phyloP scores from a whole-genome alignment of 345 rosid genomes.

The Noccaea bulbosa region DNA sequence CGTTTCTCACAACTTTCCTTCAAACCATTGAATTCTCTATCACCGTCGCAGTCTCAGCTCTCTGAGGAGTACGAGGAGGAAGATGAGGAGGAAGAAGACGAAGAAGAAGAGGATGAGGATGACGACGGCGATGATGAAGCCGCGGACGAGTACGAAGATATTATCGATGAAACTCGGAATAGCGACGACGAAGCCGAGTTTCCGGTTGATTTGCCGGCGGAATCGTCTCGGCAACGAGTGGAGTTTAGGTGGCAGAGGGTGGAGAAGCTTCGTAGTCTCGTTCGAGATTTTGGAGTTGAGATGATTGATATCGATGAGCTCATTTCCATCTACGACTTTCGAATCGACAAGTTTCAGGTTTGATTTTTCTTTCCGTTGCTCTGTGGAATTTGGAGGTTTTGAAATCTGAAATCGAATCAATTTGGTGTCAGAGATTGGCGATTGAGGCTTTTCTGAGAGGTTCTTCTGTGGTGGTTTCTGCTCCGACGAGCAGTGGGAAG shows the following conservation, averaged over 20 bases:
- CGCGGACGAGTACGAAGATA: constrained; percentile 52
- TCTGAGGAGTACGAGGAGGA: constrained; percentile 65
- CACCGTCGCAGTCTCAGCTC: constrained; percentile 60
- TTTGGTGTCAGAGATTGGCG: constrained; percentile 62
- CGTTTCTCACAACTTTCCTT: constrained; percentile 38
- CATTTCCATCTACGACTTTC: constrained; percentile 76
- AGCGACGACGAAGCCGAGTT: constrained; percentile 60
- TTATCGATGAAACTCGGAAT: constrained; percentile 46
- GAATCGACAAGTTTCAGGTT: constrained; percentile 96
- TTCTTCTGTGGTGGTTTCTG: constrained; percentile 92
- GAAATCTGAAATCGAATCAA: background rate
- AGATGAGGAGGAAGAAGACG: constrained; percentile 50
- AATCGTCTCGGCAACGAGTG: constrained; percentile 44
- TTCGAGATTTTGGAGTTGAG: constrained; percentile 67
- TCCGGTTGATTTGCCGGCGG: constrained; percentile 44
- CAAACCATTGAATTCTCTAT: constrained; percentile 52
- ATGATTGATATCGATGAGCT: constrained; percentile 81
- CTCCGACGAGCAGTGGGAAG: constrained; percentile 97
- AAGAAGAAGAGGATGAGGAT: constrained; percentile 54
- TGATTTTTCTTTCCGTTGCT: background rate
- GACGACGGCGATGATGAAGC: constrained; percentile 69
- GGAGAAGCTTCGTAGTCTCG: constrained; percentile 71
- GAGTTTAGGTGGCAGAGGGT: constrained; percentile 73
- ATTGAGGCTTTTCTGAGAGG: constrained; percentile 81
- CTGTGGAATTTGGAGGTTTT: background rate